Base-by-base conservation (phyloP, 2,329 filamentous ascomycete species). In the Alternaria ventricosa region DNA sequence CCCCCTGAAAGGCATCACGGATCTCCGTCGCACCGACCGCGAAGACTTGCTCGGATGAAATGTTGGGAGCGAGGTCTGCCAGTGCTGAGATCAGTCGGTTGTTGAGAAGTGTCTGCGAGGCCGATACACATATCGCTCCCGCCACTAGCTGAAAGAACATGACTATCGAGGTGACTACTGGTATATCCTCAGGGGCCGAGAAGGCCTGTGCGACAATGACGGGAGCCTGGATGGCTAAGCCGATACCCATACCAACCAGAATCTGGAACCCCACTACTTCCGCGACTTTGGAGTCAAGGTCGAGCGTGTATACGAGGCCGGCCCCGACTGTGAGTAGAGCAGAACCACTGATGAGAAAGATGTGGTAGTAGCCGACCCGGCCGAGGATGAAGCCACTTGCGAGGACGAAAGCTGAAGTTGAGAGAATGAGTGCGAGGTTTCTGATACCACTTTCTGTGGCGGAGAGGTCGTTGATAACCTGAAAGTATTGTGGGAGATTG, bases 401-500 rank as follows among this genome's bases (percentile, higher is more conserved):
- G n/a, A 28, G 20, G 6, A 28, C 53, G 20, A 49, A 20, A n/a
- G 78, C 67, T 15, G 61, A 68, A 20, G 71, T 55, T 22, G 72
- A 53, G 9, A 84, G 53, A 11, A 84, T 76, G 15, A 84, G 66
- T 15, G 83, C 79, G 11, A 85, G 67, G 55, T 82, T 84, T 33
- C 76, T 71, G 12, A 85, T 73, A 6, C 83, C 83, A 3, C 77
- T 80, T 23, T 70, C 56, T 12, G 75, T 71, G 0, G 83, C 74
- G 9, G 66, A 75, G 12, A 74, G 71, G 50, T 75, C 73, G 20
- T 72, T 66, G 9, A 84, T 75, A 1, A 76, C 74, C 69, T 86
- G 84, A 73, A 86, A 86, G 67, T 84, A 85, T 33, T 86, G 82
- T 9, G 83, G 83, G 0, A 85, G 72, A 66, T 83, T 84, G 71